These are phyloP conservation scores for Dothidotthia symphoricarpi DNA, from an alignment of 2,329 filamentous ascomycete species.

Conservation along the genomic window DNA sequence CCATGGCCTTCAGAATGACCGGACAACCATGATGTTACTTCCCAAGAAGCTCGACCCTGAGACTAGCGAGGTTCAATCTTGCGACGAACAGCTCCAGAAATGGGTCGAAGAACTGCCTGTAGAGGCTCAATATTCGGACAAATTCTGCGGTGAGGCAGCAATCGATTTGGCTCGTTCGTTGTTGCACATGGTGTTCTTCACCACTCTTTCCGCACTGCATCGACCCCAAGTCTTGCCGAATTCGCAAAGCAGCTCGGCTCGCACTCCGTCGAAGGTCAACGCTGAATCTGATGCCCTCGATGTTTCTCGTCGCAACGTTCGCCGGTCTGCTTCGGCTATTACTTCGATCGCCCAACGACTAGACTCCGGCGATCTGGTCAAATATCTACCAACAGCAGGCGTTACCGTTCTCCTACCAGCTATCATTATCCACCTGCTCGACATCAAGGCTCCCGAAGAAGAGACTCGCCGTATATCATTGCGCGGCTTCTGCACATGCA, in stretches of 20 bases:
- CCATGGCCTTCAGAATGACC: constrained; percentile 68
- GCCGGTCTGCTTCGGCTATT: constrained; percentile 79
- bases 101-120: constrained; percentile 74
- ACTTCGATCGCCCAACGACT: constrained; percentile 79
- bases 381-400: constrained; percentile 81
- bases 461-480: constrained; percentile 70
- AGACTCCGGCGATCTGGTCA: constrained; percentile 69
- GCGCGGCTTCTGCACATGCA: constrained; percentile 84
- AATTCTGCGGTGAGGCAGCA: constrained; percentile 56
- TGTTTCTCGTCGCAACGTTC: constrained; percentile 76
- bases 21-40: constrained; percentile 80
- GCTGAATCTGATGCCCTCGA: constrained; percentile 68
- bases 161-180: constrained; percentile 76
- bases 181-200: constrained; percentile 90
- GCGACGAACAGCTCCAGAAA: constrained; percentile 73
- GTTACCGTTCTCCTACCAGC: constrained; percentile 88
- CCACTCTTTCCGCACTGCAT: constrained; percentile 85
- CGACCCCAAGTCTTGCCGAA: constrained; percentile 85
- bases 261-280: constrained; percentile 43
- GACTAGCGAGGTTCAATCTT: constrained; percentile 72
- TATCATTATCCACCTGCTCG: constrained; percentile 89
- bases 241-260: constrained; percentile 53
- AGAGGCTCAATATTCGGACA: constrained; percentile 67
- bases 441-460: constrained; percentile 80
- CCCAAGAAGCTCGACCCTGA: constrained; percentile 86